Conservation (phyloP, 2,329 filamentous ascomycete species). For the Xylaria sp. region DNA sequence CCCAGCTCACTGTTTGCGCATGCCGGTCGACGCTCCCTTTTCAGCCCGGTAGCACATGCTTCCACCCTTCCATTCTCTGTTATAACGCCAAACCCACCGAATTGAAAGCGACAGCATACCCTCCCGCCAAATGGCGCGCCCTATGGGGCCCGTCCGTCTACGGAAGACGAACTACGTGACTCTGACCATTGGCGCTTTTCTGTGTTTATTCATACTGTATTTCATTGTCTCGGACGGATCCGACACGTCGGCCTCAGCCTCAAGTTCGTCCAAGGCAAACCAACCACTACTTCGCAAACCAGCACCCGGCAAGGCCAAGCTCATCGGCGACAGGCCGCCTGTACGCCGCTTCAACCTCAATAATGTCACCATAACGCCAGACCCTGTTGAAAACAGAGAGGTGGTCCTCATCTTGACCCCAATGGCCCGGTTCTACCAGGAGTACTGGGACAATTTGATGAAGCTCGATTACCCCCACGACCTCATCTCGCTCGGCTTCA, state of each 20-base stretch:
- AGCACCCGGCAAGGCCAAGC: slow-evolving; percentile 57
- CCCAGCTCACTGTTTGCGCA: slow-evolving; percentile 31
- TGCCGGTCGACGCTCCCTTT: slow-evolving; percentile 30
- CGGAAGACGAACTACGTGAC: slow-evolving; percentile 45
- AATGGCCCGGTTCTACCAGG: slow-evolving; percentile 89
- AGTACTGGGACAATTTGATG: slow-evolving; percentile 93
- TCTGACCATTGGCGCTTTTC: slow-evolving; percentile 40
- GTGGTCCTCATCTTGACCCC: slow-evolving; percentile 91
- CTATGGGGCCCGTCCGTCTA: slow-evolving; percentile 45
- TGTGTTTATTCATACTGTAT: slow-evolving; percentile 45
- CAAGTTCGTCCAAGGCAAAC: slow-evolving; percentile 27
- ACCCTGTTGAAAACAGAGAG: slow-evolving; percentile 80
- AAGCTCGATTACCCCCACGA: slow-evolving; percentile 89
- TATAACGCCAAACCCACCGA: slow-evolving; percentile 7
- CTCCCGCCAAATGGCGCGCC: slow-evolving; percentile 43
- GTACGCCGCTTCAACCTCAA: slow-evolving; percentile 95
- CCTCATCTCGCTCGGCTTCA: slow-evolving; percentile 93
- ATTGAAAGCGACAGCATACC: slow-evolving; percentile 24
- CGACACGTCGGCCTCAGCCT: slow-evolving; percentile 29
- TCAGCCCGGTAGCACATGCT: slow-evolving; percentile 18
- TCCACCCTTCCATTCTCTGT: slow-evolving; percentile 10
- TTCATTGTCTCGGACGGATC: slow-evolving; percentile 39
- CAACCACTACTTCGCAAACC: slow-evolving; percentile 69
- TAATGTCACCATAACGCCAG: slow-evolving; percentile 81
- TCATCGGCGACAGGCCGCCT: slow-evolving; percentile 71